Evolutionary conservation across 306 rosid genomes (phyloP), one percentile per base, ranked within the genome.

Genomic region (Canavalia ensiformis): DNA sequence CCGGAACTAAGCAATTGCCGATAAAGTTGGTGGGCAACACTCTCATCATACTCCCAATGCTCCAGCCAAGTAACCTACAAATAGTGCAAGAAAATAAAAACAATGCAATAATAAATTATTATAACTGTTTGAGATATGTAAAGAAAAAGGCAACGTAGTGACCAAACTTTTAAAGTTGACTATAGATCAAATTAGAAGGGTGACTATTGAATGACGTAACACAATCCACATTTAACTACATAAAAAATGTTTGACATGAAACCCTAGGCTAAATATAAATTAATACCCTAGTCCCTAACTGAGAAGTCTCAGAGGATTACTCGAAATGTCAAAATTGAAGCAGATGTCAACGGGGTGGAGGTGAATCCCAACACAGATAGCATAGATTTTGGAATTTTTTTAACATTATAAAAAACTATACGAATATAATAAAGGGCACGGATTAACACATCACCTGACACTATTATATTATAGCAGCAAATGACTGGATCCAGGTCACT

Each of bases 11-110:
- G 57, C 80, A 90, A 67, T 1, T 88, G 88, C 12, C 85, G 97
- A 84, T 85, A 96, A 4, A 93, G 88, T 54, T 84, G 94, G 81
- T 96, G 97, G 46, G 88, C 84, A 3, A 54, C 69, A 67, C 82
- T 90, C 81, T 90, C 99, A 78, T 93, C 92, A 73, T 90, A 94
- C 68, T 94, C 91, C 47, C 90, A 84, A 79, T 96, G 99, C 73
- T 96, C 99, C 42, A 96, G 69, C 98, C 98, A 96, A 1, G 96
- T 92, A 25, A 96, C 97, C 99, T 96, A 82, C 86, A 87, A 89
- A 71, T 10, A 51, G 31, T 45, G 72, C 31, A 72, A 31, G 37
- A 54, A 4, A 41, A 3, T 7, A 47, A 63, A 52, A 10, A 6
- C 8, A 31, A 42, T 42, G 62, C 62, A 74, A 44, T 6, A 58